Evolutionary conservation across 2,329 filamentous ascomycete species (phyloP), one percentile per base, ranked within the genome.

Genomic region (Colletotrichum noveboracense): DNA sequence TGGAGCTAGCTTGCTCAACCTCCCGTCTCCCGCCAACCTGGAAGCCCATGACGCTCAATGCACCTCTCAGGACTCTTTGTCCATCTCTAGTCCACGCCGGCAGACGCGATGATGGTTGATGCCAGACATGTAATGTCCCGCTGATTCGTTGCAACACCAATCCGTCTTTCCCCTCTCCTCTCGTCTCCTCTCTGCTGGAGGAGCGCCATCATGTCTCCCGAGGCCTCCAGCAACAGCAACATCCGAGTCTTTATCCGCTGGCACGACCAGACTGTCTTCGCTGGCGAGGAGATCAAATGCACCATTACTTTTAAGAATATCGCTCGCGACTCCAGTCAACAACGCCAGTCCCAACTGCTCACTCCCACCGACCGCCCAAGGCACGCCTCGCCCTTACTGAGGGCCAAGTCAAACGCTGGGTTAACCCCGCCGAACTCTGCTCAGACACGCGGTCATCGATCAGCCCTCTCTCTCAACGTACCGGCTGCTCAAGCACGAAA

Each of bases 251-350:
- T 96, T 84, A 95, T 99, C 85, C 93, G 94, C 87, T 99, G 96
- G 94, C 94, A 95, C 84, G 95, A 98, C 83, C 93, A 96, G 84
- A 96, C 95, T 77, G 95, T 99, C 81, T 99, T 98, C 86, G 95
- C 97, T 73, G 97, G 97, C 85, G 97, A 99, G 88, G 94, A 98
- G 82, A 91, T 98, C 82, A 95, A 96, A 87, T 98, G 97, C 86
- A 96, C 93, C 79, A 98, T 99, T 84, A 98, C 95, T 66, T 99
- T 99, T 87, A 96, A 94, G 86, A 99, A 99, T 84, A 90, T 96
- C 77, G 89, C 91, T 56, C 82, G 90, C 66, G 86, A 86, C 52
- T 78, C 84, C 43, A 82, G 78, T 61, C 84, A 85, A 72, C 77
- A 82, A 65, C 82, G 78, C 73, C 77, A 74, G 62, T 77, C 78